A percentile compares a stretch with the other conserved stretches of the same genome.
phyloP scores from a whole-genome alignment of 2,329 filamentous ascomycete genomes.

The Thyridium curvatum region DNA sequence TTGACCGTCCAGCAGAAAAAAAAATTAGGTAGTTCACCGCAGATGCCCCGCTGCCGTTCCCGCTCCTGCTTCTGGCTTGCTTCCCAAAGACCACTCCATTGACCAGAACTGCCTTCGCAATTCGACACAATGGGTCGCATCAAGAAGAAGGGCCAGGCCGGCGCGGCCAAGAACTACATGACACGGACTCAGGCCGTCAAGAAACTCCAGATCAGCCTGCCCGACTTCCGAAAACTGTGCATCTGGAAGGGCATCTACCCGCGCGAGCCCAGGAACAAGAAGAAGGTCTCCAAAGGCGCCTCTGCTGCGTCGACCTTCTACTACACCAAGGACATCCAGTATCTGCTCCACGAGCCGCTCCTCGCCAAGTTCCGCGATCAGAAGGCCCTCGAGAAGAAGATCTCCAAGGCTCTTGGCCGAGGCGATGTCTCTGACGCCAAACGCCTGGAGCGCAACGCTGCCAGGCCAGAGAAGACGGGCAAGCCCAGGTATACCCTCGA shows the following conservation, averaged over 20 bases:
- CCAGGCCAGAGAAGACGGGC: conserved; percentile 82
- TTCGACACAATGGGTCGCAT: conserved; percentile 58
- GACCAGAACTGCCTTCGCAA: conserved; percentile 13
- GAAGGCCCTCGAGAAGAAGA: conserved; percentile 96
- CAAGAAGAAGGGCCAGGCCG: conserved; percentile 89
- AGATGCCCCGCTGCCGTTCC: conserved; percentile 10
- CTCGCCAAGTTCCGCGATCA: conserved; percentile 94
- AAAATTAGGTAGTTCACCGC: conserved; percentile 15
- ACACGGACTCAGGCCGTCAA: conserved; percentile 94
- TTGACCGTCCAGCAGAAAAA: conserved; percentile 11
- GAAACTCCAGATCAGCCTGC: conserved; percentile 94
- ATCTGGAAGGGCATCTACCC: conserved; percentile 99
- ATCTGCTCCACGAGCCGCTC: conserved; percentile 92
- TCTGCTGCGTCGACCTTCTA: conserved; percentile 90
- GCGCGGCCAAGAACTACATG: conserved; percentile 96
- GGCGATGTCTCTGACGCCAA: conserved; percentile 87
- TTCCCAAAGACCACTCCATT: conserved; percentile 4
- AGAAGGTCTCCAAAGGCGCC: conserved; percentile 89
- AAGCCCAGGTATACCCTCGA: conserved; percentile 88
- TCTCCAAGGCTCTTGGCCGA: conserved; percentile 82
- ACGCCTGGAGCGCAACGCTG: conserved; percentile 79
- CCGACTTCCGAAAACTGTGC: conserved; percentile 95
- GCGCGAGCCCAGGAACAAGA: conserved; percentile 91
- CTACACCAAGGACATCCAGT: conserved; percentile 93
- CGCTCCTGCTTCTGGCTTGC: conserved; percentile 2